Percentiles rank a stretch among this genome's conserved stretches.
phyloP scores from a whole-genome alignment of 176 grass and related monocot genomes.

The Eremochloa ophiuroides region DNA sequence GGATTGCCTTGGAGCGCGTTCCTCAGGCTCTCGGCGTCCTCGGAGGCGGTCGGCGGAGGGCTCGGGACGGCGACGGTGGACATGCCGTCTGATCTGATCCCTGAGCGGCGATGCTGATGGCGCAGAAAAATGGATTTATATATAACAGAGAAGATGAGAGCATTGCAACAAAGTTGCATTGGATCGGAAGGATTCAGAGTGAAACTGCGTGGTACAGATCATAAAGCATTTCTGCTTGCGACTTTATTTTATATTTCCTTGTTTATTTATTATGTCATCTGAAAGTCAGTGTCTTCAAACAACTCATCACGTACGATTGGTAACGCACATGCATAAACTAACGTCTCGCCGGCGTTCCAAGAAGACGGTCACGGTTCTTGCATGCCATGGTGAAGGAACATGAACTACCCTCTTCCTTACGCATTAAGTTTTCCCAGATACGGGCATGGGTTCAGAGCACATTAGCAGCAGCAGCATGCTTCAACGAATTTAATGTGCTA shows the following conservation, averaged over 20 bases:
- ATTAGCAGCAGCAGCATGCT: background rate
- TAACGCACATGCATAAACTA: background rate
- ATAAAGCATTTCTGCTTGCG: background rate
- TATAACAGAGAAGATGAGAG: too few relatives aligned
- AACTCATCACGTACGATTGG: background rate
- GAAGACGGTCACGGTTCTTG: too few relatives aligned
- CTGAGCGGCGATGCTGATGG: background rate
- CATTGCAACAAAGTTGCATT: accelerated
- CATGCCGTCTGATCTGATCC: slow-evolving; percentile 22
- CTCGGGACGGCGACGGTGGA: slow-evolving; percentile 40
- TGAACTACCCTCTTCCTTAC: slow-evolving; percentile 1
- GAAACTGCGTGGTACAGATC: background rate
- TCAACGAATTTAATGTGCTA: background rate
- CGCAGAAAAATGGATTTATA: background rate
- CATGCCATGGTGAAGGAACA: background rate
- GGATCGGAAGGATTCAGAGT: background rate
- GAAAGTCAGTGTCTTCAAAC: background rate
- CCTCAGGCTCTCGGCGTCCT: slow-evolving; percentile 47
- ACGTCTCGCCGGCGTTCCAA: background rate
- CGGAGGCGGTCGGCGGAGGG: slow-evolving; percentile 29
- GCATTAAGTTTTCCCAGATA: background rate
- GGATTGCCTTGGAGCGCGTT: slow-evolving; percentile 60
- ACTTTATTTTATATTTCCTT: background rate
- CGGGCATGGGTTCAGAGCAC: background rate
- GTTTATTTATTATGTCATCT: background rate